These are phyloP conservation scores for Agaricus subrufescens DNA, from an alignment of 768 basidiomycete species.

Conservation along the genomic window DNA sequence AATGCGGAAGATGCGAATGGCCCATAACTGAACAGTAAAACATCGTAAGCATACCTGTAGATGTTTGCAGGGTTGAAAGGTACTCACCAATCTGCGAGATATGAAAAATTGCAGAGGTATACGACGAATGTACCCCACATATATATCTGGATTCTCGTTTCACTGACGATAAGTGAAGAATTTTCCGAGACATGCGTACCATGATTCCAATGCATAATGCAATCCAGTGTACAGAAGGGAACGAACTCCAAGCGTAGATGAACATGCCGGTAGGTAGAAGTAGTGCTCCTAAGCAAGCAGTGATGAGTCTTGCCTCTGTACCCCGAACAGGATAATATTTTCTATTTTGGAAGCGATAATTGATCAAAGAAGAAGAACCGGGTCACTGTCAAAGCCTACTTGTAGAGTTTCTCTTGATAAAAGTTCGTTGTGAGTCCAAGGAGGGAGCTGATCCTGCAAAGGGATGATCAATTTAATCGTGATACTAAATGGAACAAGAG, in stretches of 20 bases:
- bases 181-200: constrained; percentile 17
- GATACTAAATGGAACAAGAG: background rate
- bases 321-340: constrained; percentile 28
- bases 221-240: constrained; percentile 54
- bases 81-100: constrained; percentile 59
- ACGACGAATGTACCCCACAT: constrained; percentile 48
- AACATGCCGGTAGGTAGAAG: constrained; percentile 59
- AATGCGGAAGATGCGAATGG: constrained; percentile 66
- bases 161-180: background rate
- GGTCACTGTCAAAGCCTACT: constrained; percentile 24
- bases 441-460: constrained; percentile 48
- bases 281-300: constrained; percentile 49
- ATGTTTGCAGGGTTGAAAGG: background rate
- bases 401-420: constrained; percentile 47
- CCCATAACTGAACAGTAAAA: constrained; percentile 34
- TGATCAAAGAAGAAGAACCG: background rate
- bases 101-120: constrained; percentile 56
- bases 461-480: background rate
- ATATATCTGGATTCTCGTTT: constrained; percentile 31
- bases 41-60: no score
- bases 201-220: constrained; percentile 49
- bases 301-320: constrained; percentile 58
- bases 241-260: constrained; percentile 70
- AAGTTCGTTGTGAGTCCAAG: constrained; percentile 42
- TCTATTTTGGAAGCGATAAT: constrained; percentile 16